phyloP scores from a whole-genome alignment of 2,329 filamentous ascomycete species.

The Botrytis medusae region DNA sequence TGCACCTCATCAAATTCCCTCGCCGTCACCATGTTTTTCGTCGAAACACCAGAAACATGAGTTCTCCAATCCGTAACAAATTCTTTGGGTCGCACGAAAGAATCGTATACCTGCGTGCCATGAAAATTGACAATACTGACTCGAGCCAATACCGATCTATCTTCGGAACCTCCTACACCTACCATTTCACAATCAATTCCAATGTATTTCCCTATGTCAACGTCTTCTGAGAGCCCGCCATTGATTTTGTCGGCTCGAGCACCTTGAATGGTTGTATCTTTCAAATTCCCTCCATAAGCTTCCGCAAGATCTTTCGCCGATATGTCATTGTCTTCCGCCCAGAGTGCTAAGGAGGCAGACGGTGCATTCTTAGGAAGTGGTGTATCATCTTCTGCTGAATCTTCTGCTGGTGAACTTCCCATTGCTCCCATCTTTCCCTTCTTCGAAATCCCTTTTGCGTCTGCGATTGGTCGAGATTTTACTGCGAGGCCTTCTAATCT shows the following conservation, averaged over 20 bases:
- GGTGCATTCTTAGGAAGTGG: constrained; percentile 38
- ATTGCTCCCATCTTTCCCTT: constrained; percentile 54
- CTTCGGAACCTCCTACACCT: constrained; percentile 70
- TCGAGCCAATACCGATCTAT: constrained; percentile 76
- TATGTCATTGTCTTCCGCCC: constrained; percentile 61
- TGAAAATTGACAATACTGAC: constrained; percentile 94
- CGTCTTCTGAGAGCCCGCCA: constrained; percentile 58
- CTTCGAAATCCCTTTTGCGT: constrained; percentile 17
- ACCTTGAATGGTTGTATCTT: constrained; percentile 49
- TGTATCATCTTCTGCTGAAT: constrained; percentile 40
- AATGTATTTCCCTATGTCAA: constrained; percentile 83
- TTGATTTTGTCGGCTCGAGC: constrained; percentile 57
- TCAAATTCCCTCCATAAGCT: constrained; percentile 58
- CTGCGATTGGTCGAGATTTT: constrained; percentile 20
- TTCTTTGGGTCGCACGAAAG: constrained; percentile 77
- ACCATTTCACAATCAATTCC: constrained; percentile 99
- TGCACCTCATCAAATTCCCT: constrained; percentile 77
- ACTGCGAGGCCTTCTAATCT: constrained; percentile 34
- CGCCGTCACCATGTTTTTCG: constrained; percentile 68
- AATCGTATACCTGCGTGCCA: constrained; percentile 89
- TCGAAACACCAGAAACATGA: constrained; percentile 75
- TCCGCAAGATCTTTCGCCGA: constrained; percentile 60
- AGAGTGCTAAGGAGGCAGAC: constrained; percentile 57
- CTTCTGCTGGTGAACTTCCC: constrained; percentile 49
- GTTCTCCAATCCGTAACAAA: constrained; percentile 89